These are phyloP conservation scores for Suillus discolor DNA, from an alignment of 768 basidiomycete species.

Conservation along the genomic window DNA sequence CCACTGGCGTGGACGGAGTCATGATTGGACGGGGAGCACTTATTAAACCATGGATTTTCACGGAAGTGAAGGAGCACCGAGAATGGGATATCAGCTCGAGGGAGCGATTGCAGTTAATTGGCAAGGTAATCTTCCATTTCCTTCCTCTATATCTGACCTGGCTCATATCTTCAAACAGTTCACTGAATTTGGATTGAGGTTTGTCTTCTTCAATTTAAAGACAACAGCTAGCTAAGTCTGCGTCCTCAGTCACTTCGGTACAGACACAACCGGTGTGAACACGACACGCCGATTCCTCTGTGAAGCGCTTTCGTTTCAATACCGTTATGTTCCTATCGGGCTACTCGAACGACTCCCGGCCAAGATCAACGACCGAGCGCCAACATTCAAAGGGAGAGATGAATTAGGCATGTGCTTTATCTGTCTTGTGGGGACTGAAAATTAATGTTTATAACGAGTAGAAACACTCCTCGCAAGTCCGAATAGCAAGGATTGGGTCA, in stretches of 20 bases:
- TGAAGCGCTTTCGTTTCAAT: conserved; percentile 94
- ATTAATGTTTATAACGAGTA: conserved; percentile 30
- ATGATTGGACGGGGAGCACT: conserved; percentile 96
- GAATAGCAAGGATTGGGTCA: conserved; percentile 86
- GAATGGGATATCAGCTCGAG: conserved; percentile 93
- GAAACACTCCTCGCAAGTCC: conserved; percentile 84
- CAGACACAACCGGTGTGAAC: conserved; percentile 88
- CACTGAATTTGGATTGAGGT: conserved; percentile 85
- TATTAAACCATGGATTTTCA: conserved; percentile 97
- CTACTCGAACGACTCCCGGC: conserved; percentile 81
- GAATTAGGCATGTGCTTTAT: conserved; percentile 70
- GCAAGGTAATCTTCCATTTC: conserved; percentile 52
- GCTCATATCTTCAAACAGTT: conserved; percentile 48
- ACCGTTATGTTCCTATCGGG: conserved; percentile 95
- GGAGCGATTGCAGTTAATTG: conserved; percentile 79
- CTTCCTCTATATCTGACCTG: neutral
- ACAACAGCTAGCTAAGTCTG: conserved; percentile 7
- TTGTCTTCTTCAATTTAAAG: neutral
- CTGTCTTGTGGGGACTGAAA: neutral
- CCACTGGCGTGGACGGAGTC: conserved; percentile 88
- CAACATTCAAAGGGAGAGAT: conserved; percentile 83
- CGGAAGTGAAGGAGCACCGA: conserved; percentile 87
- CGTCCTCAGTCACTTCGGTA: conserved; percentile 69
- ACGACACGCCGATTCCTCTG: conserved; percentile 91
- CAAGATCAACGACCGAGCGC: conserved; percentile 88